Evolutionary conservation across 352 stramenopile genomes (phyloP), one percentile per base, ranked within the genome.

Genomic region (Phytophthora agathidicida): DNA sequence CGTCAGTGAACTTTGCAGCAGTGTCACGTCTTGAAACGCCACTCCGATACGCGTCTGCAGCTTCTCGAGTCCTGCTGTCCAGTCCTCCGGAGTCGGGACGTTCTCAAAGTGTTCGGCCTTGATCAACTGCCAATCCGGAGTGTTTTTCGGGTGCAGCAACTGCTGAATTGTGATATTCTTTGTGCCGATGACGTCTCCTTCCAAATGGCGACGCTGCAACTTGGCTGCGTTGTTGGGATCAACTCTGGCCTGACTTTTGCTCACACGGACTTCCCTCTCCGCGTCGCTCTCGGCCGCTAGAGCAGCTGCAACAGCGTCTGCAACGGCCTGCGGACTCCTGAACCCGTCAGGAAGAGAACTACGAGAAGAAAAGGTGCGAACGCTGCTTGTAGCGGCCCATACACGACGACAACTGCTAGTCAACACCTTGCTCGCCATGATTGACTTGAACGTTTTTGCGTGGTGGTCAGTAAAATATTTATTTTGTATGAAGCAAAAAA

Each of bases 1-100:
- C 7, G 80, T 88, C 27, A 93, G 51, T 44, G 86, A 83, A 42
- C 80, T 88, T 59, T 88, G 73, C 14, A 95, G 56, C 16, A 87
- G 65, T 22, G 72, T 54, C 11, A 74, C 26, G 46, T 95, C 71
- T 17, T 70, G 63, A 49, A 95, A 95, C 14, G 55, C 57, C 17
- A 93, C 73, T 14, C 70, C 77, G 38, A 92, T 84, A 6, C 70
- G 76, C 17, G 70, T 22, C 46, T 95, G 79, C 5, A 93, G 71
- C 45, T 66, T 36, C 7, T 74, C 32, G 7, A 95, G 66, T 20
- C 68, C 61, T 14, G 26, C 42, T 1, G 79, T 47, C 86, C 86
- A 95, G 24, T 65, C 60, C 11, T 67, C 59, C 7, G 86, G 86
- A 1, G 62, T 42, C 0, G 59, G 44, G 0, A 92, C 58, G 19